Evolutionary conservation across 1,284 basidiomycete species (phyloP), one percentile per base, ranked within the genome.

Genomic region (Cryptococcus sp.): DNA sequence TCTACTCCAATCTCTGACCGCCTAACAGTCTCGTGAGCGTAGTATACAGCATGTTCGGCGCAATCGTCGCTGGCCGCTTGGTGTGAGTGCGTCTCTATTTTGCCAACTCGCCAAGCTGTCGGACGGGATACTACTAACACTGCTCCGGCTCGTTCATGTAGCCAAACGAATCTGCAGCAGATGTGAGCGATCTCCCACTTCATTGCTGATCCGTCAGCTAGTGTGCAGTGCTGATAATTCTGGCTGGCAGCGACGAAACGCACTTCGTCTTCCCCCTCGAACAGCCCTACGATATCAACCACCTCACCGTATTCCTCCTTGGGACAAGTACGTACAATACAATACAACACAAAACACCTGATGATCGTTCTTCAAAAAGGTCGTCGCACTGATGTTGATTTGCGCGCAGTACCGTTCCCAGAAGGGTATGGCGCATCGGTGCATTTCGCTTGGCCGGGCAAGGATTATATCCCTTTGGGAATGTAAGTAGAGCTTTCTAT

Each of bases 361-460:
- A 7, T 22, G 19, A 27, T 35, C 30, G 22, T 52, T 27, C n/a
- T 25, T 20, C 17, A 6, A 20, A n/a, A 23, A 20, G 10, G 35
- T 5, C 22, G 50, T 8, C 54, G 16, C 13, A 10, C 23, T 8
- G 15, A 10, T 19, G n/a, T 41, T 57, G 16, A 16, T 17, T 30
- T 20, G n/a, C 13, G 30, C 39, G 15, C 50, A 85, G 90, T 90
- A 0, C 87, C 90, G 0, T 93, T 95, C 66, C 93, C 93, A 0
- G 88, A 90, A 25, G 91, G 91, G 5, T 94, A 87, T 73, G 93
- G 88, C 30, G 91, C 90, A 13, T 88, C 91, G 0, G 90, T 95
- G 1, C 92, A 95, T 76, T 88, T 95, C 71, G 87, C 88, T 69
- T 92, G 89, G 86, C 92, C 92, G 0, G 89, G 88, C 15, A 89